Conservation (phyloP, 805 yeast genomes). For the Phaffomyces thermotolerans region DNA sequence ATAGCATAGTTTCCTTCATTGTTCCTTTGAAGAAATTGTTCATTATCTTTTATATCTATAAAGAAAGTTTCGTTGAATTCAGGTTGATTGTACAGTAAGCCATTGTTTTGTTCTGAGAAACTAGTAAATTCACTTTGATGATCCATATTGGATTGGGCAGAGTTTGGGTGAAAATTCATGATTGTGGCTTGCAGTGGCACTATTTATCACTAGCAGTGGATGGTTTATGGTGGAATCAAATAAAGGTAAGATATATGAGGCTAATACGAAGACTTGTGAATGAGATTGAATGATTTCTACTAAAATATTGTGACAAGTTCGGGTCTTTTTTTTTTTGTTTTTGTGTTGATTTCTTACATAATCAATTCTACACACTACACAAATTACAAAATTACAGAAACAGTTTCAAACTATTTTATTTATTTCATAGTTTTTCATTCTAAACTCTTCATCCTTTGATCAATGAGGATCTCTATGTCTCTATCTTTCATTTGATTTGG, state of each 20-base stretch:
- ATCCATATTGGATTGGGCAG: slow-evolving; percentile 2
- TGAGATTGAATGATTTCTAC: too few relatives aligned
- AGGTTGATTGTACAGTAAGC: slow-evolving; percentile 9
- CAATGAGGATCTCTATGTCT: slow-evolving; percentile 49
- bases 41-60: slow-evolving; percentile 5
- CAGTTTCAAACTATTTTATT: too few relatives aligned
- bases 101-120: slow-evolving; percentile 6
- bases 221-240: not conserved
- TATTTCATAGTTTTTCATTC: slow-evolving; percentile 13
- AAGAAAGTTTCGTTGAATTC: slow-evolving; percentile 11
- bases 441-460: slow-evolving; percentile 35
- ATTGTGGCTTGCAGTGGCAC: too few relatives aligned
- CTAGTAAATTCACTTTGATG: slow-evolving; percentile 3
- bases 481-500: slow-evolving; percentile 18
- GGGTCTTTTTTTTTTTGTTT: not conserved
- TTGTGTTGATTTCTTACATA: not conserved
- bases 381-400: too few relatives aligned
- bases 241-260: too few relatives aligned
- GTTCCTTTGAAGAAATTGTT: slow-evolving; percentile 1
- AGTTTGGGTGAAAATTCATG: not conserved
- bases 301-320: not conserved
- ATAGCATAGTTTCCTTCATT: not conserved
- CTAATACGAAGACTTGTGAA: too few relatives aligned
- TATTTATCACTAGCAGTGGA: too few relatives aligned
- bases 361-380: too few relatives aligned